Evolutionary conservation across 2,329 filamentous ascomycete genomes (phyloP).

Genomic region (Neofusicoccum sp.): DNA sequence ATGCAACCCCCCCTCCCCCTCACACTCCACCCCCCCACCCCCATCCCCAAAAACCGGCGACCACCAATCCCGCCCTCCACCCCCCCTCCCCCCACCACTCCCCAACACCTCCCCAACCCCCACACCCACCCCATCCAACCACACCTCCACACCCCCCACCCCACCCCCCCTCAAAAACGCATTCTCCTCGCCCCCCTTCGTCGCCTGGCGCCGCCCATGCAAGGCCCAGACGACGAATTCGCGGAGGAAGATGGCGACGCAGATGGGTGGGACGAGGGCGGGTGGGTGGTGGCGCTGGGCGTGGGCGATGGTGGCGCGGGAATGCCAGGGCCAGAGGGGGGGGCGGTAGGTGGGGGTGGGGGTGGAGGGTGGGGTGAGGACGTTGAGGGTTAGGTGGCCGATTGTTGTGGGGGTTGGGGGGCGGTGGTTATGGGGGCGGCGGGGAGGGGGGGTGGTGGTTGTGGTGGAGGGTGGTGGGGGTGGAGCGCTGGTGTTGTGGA

Average conservation of each 20-base stretch:
- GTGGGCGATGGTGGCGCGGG: background rate
- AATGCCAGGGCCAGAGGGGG: background rate
- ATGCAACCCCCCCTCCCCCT: background rate
- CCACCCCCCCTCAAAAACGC: background rate
- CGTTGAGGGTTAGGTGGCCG: background rate
- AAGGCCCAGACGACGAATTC: background rate
- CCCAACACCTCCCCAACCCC: background rate
- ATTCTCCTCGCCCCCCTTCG: background rate
- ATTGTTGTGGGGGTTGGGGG: background rate
- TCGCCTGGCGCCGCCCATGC: background rate
- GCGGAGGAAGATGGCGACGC: background rate
- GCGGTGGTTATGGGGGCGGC: background rate
- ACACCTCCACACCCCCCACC: background rate
- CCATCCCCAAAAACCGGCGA: background rate
- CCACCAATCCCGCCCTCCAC: background rate
- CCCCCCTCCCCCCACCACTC: background rate
- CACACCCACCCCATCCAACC: background rate
- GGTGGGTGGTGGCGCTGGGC: background rate
- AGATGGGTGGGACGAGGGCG: background rate
- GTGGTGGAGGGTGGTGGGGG: background rate
- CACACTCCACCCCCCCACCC: background rate
- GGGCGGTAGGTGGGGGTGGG: constrained; percentile 2
- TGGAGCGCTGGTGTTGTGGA: background rate
- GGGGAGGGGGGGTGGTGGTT: background rate
- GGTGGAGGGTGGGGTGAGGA: background rate